A percentile compares a stretch with the other conserved stretches of the same genome.
Evolutionary conservation across 495 filamentous ascomycete genomes (phyloP).

Genomic region (Terfezia boudieri): DNA sequence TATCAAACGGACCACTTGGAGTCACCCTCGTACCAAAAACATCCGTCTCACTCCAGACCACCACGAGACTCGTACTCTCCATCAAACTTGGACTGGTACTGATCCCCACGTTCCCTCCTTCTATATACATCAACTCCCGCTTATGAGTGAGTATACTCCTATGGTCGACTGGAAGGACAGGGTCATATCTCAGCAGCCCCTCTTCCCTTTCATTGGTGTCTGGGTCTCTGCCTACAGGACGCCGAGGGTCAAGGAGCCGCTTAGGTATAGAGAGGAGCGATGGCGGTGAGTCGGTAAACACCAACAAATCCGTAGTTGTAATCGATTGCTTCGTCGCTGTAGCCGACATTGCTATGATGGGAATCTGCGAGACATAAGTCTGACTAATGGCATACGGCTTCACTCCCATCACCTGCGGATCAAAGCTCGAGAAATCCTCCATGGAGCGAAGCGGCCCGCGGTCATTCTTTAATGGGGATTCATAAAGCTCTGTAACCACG

Average conservation of each 20-base stretch:
- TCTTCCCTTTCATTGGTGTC: slow-evolving; percentile 59
- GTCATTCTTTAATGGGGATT: slow-evolving; percentile 59
- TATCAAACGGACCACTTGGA: slow-evolving; percentile 73
- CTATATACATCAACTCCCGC: slow-evolving; percentile 56
- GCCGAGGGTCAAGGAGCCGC: slow-evolving; percentile 58
- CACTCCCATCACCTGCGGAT: slow-evolving; percentile 27
- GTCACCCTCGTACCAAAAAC: slow-evolving; percentile 67
- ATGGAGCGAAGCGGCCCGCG: slow-evolving; percentile 52
- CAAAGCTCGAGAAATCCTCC: slow-evolving; percentile 49
- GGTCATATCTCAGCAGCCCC: slow-evolving; percentile 52
- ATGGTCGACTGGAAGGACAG: slow-evolving; percentile 65
- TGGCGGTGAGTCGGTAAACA: slow-evolving; percentile 44
- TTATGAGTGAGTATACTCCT: slow-evolving; percentile 62
- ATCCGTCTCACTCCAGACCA: slow-evolving; percentile 67
- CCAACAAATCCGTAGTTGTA: slow-evolving; percentile 61
- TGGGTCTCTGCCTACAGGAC: slow-evolving; percentile 67
- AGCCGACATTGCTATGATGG: slow-evolving; percentile 56
- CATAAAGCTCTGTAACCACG: slow-evolving; percentile 69
- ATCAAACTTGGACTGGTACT: slow-evolving; percentile 52
- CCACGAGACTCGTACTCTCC: slow-evolving; percentile 83
- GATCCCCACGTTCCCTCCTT: slow-evolving; percentile 24
- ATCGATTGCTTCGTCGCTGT: slow-evolving; percentile 88
- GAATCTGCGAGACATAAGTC: slow-evolving; percentile 51
- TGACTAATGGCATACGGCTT: slow-evolving; percentile 55
- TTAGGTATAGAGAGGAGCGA: slow-evolving; percentile 62